Evolutionary conservation across 2,329 filamentous ascomycete species (phyloP).

Genomic region (Ceratocystis colombiana): DNA sequence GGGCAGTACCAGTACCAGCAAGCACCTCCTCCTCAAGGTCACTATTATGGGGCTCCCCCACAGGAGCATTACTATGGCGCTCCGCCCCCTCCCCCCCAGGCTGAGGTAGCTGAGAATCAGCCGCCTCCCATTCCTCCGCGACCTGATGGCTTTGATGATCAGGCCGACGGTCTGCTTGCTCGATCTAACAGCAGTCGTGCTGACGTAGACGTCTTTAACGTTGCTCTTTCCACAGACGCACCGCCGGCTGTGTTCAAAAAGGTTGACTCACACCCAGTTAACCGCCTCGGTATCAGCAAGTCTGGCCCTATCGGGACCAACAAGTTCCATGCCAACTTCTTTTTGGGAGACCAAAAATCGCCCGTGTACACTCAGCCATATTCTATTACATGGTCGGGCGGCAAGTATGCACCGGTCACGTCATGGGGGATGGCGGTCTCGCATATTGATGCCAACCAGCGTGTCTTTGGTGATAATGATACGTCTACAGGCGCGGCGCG

Average conservation of each 20-base stretch:
- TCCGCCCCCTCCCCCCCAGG: conserved; percentile 4
- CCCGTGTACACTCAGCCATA: conserved; percentile 70
- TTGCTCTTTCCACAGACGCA: conserved; percentile 44
- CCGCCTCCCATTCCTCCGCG: conserved; percentile 25
- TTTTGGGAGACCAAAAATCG: conserved; percentile 59
- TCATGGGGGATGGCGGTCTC: conserved; percentile 59
- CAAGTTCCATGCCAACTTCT: conserved; percentile 74
- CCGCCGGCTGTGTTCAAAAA: conserved; percentile 41
- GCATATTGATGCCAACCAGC: conserved; percentile 58
- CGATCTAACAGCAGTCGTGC: conserved; percentile 26
- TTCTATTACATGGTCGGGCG: conserved; percentile 56
- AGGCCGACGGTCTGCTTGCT: conserved; percentile 8
- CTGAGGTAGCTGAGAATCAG: conserved; percentile 7
- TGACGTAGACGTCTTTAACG: conserved; percentile 44
- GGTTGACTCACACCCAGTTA: conserved; percentile 49
- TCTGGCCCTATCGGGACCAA: conserved; percentile 56
- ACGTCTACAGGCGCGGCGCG: conserved; percentile 48
- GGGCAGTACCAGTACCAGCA: conserved; percentile 24
- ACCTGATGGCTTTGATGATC: conserved; percentile 13
- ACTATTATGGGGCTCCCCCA: conserved; percentile 4
- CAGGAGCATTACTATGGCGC: conserved; percentile 8
- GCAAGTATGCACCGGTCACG: conserved; percentile 39
- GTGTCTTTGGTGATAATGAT: conserved; percentile 53
- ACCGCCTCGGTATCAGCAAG: conserved; percentile 42
- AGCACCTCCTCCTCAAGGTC: not conserved